Conservation (phyloP, 2,329 filamentous ascomycete species). For the Ophiostoma angusticollis region DNA sequence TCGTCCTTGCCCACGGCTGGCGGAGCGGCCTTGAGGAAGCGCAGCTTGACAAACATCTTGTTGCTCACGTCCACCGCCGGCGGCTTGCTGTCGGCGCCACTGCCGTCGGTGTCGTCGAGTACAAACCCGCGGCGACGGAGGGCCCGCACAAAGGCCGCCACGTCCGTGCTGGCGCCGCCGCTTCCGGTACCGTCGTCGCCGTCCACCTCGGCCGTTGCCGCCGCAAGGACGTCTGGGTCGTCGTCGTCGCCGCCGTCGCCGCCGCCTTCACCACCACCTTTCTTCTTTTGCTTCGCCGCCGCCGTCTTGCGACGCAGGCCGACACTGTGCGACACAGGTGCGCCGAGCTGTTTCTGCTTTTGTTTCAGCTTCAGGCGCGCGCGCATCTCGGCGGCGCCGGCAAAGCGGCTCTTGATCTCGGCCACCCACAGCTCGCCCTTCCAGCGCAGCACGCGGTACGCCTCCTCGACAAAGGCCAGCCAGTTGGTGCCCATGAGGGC, state of each 20-base stretch:
- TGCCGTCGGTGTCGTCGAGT: conserved; percentile 35
- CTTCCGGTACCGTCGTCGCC: conserved; percentile 54
- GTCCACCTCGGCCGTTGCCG: conserved; percentile 49
- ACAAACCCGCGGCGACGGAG: conserved; percentile 71
- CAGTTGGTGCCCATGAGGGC: conserved; percentile 99
- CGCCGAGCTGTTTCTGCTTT: conserved; percentile 4
- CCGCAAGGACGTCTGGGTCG: conserved; percentile 56
- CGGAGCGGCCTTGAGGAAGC: conserved; percentile 72
- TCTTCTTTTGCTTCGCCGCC: conserved; percentile 22
- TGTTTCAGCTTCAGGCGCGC: conserved; percentile 16
- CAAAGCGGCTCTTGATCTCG: conserved; percentile 92
- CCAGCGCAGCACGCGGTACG: conserved; percentile 79
- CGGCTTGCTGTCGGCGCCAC: conserved; percentile 29
- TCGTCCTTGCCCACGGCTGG: conserved; percentile 66
- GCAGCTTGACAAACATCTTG: conserved; percentile 98
- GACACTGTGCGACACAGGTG: conserved; percentile 54
- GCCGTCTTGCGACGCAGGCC: conserved; percentile 38
- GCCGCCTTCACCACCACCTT: conserved; percentile 34
- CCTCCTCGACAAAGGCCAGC: conserved; percentile 92
- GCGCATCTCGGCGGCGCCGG: conserved; percentile 22
- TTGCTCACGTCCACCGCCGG: conserved; percentile 67
- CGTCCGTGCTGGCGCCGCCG: conserved; percentile 63
- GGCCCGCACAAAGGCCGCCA: conserved; percentile 75
- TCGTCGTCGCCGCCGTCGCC: conserved; percentile 32
- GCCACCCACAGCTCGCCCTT: conserved; percentile 95